These are phyloP conservation scores for Rhynchosporium agropyri DNA, from an alignment of 2,329 filamentous ascomycete genomes.

Conservation along the genomic window DNA sequence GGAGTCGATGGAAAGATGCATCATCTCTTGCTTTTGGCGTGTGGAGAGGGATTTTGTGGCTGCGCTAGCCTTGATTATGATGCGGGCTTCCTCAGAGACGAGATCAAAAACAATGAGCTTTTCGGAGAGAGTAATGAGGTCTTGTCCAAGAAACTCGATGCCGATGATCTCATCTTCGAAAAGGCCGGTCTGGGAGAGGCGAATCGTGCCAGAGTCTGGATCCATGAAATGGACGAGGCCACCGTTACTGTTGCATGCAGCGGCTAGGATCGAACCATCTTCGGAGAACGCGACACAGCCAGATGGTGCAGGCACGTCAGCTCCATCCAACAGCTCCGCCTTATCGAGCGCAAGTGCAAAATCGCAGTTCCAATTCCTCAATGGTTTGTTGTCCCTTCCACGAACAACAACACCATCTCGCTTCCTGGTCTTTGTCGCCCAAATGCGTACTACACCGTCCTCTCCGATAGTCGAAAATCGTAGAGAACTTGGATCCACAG, in stretches of 20 bases:
- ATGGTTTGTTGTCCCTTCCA: conserved; percentile 57
- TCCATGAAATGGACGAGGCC: conserved; percentile 78
- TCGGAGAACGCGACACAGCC: conserved; percentile 78
- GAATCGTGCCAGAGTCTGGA: conserved; percentile 66
- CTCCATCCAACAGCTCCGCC: conserved; percentile 42
- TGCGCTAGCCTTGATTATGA: conserved; percentile 61
- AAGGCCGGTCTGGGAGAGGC: conserved; percentile 67
- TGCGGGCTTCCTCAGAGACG: conserved; percentile 74
- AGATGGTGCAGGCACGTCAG: conserved; percentile 39
- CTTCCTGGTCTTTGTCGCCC: conserved; percentile 73
- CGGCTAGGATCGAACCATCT: conserved; percentile 82
- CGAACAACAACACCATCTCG: conserved; percentile 68
- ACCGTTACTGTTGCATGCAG: conserved; percentile 59
- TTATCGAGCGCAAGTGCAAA: conserved; percentile 55
- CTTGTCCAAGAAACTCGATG: conserved; percentile 72
- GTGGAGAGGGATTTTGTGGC: conserved; percentile 42
- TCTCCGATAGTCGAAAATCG: conserved; percentile 85
- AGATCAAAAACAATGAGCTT: conserved; percentile 81
- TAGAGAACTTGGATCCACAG: conserved; percentile 66
- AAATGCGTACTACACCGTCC: conserved; percentile 77
- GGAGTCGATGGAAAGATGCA: conserved; percentile 72
- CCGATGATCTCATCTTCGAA: conserved; percentile 66
- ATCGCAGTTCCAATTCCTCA: conserved; percentile 76
- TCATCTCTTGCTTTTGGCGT: conserved; percentile 49
- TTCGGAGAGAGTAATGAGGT: conserved; percentile 74